Evolutionary conservation across 805 yeast genomes (phyloP).

Genomic region (Kuraishia hungarica): DNA sequence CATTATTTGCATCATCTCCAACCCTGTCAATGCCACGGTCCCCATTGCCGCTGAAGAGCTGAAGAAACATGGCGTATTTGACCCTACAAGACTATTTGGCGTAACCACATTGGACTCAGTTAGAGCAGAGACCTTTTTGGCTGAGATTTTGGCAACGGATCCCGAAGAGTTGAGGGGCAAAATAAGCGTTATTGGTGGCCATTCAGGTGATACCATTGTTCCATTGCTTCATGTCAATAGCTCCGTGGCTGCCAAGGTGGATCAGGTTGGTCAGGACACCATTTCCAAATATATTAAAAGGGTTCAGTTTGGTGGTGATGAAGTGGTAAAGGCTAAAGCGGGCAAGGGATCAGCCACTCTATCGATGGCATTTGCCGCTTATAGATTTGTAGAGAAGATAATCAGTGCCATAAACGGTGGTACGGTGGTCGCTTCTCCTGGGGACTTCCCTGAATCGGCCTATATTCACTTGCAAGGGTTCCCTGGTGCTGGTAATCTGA

Average conservation of each 20-base stretch:
- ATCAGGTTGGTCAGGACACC: neutral
- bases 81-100: conserved; percentile 46
- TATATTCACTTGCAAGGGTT: conserved; percentile 48
- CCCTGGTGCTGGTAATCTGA: conserved; percentile 35
- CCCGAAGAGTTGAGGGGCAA: conserved; percentile 26
- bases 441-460: conserved; percentile 33
- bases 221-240: conserved; percentile 36
- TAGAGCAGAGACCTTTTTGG: conserved; percentile 43
- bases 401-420: conserved; percentile 12
- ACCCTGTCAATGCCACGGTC: conserved; percentile 56
- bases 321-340: conserved; percentile 89
- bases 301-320: conserved; percentile 59
- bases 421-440: neutral
- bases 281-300: conserved; percentile 30
- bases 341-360: conserved; percentile 94
- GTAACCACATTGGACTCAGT: conserved; percentile 53
- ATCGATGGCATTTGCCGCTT: conserved; percentile 94
- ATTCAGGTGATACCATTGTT: conserved; percentile 48
- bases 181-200: conserved; percentile 47
- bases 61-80: conserved; percentile 40
- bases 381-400: conserved; percentile 56
- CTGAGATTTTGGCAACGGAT: conserved; percentile 21
- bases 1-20: conserved; percentile 44
- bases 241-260: conserved; percentile 31
- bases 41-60: conserved; percentile 52